phyloP scores from a whole-genome alignment of 768 basidiomycete species.

The Peribolospora baueri region DNA sequence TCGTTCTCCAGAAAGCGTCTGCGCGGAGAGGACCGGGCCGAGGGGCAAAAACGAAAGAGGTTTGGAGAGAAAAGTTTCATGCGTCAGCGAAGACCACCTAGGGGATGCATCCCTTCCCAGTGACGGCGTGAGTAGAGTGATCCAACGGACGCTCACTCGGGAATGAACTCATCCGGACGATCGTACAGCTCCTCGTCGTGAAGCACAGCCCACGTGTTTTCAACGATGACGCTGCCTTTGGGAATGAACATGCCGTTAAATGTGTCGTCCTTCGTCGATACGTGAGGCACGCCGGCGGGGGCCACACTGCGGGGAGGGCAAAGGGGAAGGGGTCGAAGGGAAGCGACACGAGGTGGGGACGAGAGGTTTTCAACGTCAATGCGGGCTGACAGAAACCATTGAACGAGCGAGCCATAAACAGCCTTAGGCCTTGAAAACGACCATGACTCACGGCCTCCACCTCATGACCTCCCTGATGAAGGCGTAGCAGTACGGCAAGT shows the following conservation, averaged over 20 bases:
- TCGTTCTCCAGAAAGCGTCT: neutral
- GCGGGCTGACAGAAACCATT: too few relatives aligned
- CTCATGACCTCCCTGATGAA: constrained; percentile 2
- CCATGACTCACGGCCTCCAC: neutral
- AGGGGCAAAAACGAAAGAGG: too few relatives aligned
- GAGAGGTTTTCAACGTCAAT: neutral
- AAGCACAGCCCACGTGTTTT: constrained; percentile 1
- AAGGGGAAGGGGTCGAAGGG: neutral
- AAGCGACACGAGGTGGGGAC: neutral
- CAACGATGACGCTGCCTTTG: neutral
- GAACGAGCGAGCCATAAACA: too few relatives aligned
- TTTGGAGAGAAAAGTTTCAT: too few relatives aligned
- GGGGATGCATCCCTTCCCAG: too few relatives aligned
- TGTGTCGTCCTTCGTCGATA: constrained; percentile 4
- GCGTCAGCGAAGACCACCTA: too few relatives aligned
- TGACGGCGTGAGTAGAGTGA: too few relatives aligned
- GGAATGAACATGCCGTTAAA: constrained; percentile 1
- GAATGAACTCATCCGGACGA: constrained; percentile 3
- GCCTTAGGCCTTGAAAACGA: neutral
- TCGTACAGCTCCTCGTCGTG: constrained; percentile 2
- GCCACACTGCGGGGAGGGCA: neutral
- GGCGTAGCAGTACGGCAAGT: constrained; percentile 5
- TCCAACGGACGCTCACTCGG: neutral
- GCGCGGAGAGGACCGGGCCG: too few relatives aligned
- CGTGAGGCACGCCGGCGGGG: constrained; percentile 3